A percentile compares a stretch with the other conserved stretches of the same genome.
Conservation (phyloP, 2,329 filamentous ascomycete species). For the Sordariomycetes sp. region DNA sequence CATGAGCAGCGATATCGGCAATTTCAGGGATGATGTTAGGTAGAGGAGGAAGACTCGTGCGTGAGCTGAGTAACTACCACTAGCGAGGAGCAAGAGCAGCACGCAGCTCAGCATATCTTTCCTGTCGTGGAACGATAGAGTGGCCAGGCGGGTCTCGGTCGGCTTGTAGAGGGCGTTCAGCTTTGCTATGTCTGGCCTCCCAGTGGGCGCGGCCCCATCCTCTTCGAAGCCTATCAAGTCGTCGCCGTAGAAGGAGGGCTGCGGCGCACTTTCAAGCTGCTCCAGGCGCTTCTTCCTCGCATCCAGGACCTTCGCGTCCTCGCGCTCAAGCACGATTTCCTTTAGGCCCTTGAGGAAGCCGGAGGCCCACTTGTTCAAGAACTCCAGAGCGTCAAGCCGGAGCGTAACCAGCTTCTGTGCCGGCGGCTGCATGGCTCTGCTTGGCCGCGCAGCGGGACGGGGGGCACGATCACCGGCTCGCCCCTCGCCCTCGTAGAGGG, state of each 20-base stretch:
- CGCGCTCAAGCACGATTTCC: constrained; percentile 48
- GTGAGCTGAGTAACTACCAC: constrained; percentile 65
- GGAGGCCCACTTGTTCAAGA: constrained; percentile 70
- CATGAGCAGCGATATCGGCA: constrained; percentile 52
- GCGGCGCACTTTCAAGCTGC: constrained; percentile 15
- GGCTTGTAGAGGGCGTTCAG: constrained; percentile 43
- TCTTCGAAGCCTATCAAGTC: constrained; percentile 23
- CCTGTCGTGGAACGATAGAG: constrained; percentile 46
- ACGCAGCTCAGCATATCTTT: constrained; percentile 58
- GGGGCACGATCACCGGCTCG: constrained; percentile 7
- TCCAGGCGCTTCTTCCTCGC: constrained; percentile 34
- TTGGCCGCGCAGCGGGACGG: neutral
- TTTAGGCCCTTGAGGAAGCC: constrained; percentile 60
- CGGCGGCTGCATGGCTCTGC: constrained; percentile 4
- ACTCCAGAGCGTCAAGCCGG: constrained; percentile 41
- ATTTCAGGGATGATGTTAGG: constrained; percentile 54
- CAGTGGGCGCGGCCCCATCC: constrained; percentile 19
- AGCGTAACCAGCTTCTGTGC: constrained; percentile 17
- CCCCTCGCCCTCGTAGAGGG: constrained; percentile 6
- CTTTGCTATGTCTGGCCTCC: constrained; percentile 26
- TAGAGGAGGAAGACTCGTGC: constrained; percentile 60
- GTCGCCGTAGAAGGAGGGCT: neutral
- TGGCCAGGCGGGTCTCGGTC: constrained; percentile 40
- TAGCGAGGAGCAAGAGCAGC: constrained; percentile 58
- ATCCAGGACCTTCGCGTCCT: constrained; percentile 33